Base-by-base conservation (phyloP, 139 green algal genomes). In the Closterium sp. region DNA sequence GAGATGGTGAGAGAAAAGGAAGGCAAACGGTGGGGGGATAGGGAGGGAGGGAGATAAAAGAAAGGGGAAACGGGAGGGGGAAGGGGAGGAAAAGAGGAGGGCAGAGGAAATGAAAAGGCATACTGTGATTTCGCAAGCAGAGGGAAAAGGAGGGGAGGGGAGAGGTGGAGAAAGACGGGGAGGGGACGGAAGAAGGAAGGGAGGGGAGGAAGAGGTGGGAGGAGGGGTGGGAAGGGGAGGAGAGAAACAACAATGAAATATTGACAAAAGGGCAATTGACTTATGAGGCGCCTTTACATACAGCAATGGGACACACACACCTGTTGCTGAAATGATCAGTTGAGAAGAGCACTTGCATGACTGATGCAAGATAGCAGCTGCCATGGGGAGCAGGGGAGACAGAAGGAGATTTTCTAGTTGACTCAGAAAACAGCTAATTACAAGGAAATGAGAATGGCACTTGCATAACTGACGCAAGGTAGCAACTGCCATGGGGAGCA, bases 401-500 rank as follows among this genome's bases (percentile, higher is more conserved):
- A 92, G 85, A 92, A 93, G n/a, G n/a, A n/a, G n/a, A n/a, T n/a
- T n/a, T n/a, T n/a, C n/a, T n/a, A n/a, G n/a, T n/a, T n/a, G n/a
- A n/a, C n/a, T n/a, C n/a, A n/a, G n/a, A n/a, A n/a, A n/a, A n/a
- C n/a, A n/a, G n/a, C n/a, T n/a, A n/a, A n/a, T n/a, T n/a, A n/a
- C n/a, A n/a, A n/a, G n/a, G n/a, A n/a, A n/a, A n/a, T 45, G 79
- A 50, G 45, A 94, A 94, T 11, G 95, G 22, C 86, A 89, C 87
- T 86, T 96, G 95, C 79, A 96, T 88, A 5, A 96, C 93, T 9
- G 94, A 95, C 11, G 90, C 92, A 87, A 96, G 28, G 87, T 96
- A 96, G 50, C 95, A 96, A 32, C 93, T 94, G 92, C 34, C 92
- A 92, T 31, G n/a, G 62, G 62, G 62, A 79, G 62, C 17, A 79